A percentile compares a stretch with the other conserved stretches of the same genome.
Conservation (phyloP, 495 filamentous ascomycete genomes). For the Tuber calosporum region DNA sequence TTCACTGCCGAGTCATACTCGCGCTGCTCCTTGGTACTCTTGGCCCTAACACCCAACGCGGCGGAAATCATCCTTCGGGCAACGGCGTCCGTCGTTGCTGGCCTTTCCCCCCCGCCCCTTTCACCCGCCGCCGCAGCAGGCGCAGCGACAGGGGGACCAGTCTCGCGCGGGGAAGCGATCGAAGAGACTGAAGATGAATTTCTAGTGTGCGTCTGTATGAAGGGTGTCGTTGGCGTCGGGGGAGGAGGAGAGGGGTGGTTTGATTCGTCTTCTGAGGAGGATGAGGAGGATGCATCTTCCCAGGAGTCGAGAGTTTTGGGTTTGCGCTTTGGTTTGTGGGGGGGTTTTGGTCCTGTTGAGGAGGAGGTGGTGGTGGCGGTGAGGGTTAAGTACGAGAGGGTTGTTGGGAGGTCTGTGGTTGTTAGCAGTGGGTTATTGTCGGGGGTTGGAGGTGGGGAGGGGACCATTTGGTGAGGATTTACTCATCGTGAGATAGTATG, state of each 20-base stretch:
- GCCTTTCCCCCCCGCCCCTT: conserved; percentile 42
- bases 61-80: conserved; percentile 84
- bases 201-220: conserved; percentile 57
- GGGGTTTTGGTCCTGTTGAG: conserved; percentile 9
- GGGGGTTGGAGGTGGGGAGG: too few species aligned
- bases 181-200: conserved; percentile 45
- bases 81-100: conserved; percentile 88
- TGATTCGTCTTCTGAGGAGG: conserved; percentile 25
- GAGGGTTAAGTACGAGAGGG: conserved; percentile 1
- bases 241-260: conserved; percentile 43
- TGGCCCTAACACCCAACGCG: conserved; percentile 72
- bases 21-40: conserved; percentile 76
- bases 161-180: conserved; percentile 36
- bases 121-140: conserved; percentile 31
- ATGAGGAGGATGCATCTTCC: conserved; percentile 61
- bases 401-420: conserved; percentile 15
- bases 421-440: conserved; percentile 6
- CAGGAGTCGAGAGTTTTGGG: conserved; percentile 65
- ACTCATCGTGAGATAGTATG: conserved; percentile 15
- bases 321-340: conserved; percentile 46
- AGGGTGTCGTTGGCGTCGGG: conserved; percentile 49
- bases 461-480: conserved; percentile 18
- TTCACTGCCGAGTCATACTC: conserved; percentile 77
- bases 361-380: background rate
- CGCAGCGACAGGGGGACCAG: conserved; percentile 23